Evolutionary conservation across 768 basidiomycete species (phyloP), one percentile per base, ranked within the genome.

Genomic region (Phylloporus rhodoxanthus): DNA sequence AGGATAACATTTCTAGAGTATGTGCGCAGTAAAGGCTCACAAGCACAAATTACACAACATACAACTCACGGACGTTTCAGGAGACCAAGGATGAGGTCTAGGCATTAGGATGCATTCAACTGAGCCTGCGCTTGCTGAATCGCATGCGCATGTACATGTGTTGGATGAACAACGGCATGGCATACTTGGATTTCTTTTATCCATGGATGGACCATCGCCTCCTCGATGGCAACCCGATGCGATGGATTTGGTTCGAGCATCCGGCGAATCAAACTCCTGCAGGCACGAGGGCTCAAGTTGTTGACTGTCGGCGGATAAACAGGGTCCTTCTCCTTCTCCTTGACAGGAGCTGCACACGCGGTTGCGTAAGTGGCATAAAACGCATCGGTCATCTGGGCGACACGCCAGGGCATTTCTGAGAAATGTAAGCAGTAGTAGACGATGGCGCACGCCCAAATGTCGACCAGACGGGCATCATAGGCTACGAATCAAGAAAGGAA

Each of bases 351-450:
- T 14, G 53, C 42, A 56, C 76, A 80, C 2, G 70, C 68, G 2
- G 62, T 48, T 28, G 72, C 78, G 65, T 97, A 99, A 3, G 86
- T 73, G 1, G 83, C 75, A 68, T 91, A 99, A 9, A 95, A 78
- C 8, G 76, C 68, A 64, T 99, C 95, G 8, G 81, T 72, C 15
- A 74, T 70, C 64, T 97, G 94, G 29, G 95, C 95, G 2, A 87
- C 90, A 51, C 94, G 87, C 95, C 96, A 99, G 2, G 95, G 95
- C 45, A 99, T 80, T 67, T 99, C 95, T 66, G 92, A 88, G 75
- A 96, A 96, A 69, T 91, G 92, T 61, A 98, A 79, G 74, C 95
- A 99, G 74, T 99, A 99, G 72, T 95, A 98, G 58, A 99, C 94
- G 57, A 99, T 81, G 15, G 87, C 95, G 53, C 87, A 87, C 0